phyloP scores from a whole-genome alignment of 148 eudicot species.

The Camellia japonica region DNA sequence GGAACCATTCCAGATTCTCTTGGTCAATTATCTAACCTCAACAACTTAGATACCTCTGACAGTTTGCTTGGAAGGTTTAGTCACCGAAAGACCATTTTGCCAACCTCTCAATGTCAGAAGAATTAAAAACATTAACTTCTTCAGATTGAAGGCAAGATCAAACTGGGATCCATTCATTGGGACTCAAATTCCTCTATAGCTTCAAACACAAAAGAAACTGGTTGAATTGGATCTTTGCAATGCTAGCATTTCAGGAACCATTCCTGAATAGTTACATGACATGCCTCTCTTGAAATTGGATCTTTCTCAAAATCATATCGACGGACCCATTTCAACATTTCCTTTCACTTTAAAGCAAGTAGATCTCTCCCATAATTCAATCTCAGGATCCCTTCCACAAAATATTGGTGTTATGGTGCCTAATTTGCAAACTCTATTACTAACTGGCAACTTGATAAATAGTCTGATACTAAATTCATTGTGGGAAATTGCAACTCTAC shows the following conservation, averaged over 20 bases:
- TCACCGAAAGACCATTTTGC: background rate
- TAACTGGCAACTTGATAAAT: background rate
- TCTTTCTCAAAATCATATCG: conserved; percentile 18
- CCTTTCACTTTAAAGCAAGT: background rate
- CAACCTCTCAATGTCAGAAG: background rate
- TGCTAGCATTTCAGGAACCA: conserved; percentile 16
- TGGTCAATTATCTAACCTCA: background rate
- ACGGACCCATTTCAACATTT: background rate
- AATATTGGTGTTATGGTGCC: conserved; percentile 12
- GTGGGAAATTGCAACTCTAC: background rate
- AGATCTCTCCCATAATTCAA: background rate
- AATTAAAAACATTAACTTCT: background rate
- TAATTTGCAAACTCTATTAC: conserved; percentile 5
- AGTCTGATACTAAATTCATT: conserved; percentile 6
- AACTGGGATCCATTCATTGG: background rate
- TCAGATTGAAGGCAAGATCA: background rate
- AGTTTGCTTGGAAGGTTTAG: background rate
- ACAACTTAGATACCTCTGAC: background rate
- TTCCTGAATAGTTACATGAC: conserved; percentile 9
- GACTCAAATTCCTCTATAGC: conserved; percentile 19
- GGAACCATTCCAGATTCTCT: background rate
- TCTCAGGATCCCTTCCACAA: conserved; percentile 3
- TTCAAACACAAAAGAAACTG: conserved; percentile 13
- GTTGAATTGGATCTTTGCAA: background rate
- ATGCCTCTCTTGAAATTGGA: conserved; percentile 15